A percentile compares a stretch with the other conserved stretches of the same genome.
Conservation (phyloP, 192 early-diverging fungal species). For the Cladochytrium replicatum region DNA sequence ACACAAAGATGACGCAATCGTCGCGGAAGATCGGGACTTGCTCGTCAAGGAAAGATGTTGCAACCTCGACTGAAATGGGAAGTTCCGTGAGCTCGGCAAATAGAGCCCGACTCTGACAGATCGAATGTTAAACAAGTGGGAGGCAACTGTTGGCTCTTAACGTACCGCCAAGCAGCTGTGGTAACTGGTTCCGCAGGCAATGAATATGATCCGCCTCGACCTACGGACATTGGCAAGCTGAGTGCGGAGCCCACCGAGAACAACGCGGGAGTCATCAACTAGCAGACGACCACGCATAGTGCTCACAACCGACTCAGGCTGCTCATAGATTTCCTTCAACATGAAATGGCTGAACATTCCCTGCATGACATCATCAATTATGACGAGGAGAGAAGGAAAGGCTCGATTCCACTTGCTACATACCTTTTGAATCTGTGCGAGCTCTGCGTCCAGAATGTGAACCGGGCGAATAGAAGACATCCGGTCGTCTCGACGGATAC, state of each 20-base stretch:
- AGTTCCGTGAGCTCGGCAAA: constrained; percentile 54
- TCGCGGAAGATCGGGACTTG: constrained; percentile 49
- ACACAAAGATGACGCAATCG: constrained; percentile 55
- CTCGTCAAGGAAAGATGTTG: constrained; percentile 48
- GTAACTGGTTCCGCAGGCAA: constrained; percentile 51
- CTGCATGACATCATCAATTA: constrained; percentile 2
- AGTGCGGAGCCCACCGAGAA: constrained; percentile 41
- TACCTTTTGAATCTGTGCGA: constrained; percentile 49
- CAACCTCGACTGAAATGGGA: constrained; percentile 47
- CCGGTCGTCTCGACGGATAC: constrained; percentile 42
- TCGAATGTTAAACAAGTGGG: background rate
- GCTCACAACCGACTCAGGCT: constrained; percentile 55
- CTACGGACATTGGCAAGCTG: constrained; percentile 51
- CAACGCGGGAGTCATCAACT: constrained; percentile 42
- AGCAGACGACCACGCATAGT: constrained; percentile 58
- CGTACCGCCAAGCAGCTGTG: constrained; percentile 47
- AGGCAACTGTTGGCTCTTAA: background rate
- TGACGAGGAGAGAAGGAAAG: background rate
- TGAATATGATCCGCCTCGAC: constrained; percentile 48
- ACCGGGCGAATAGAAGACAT: constrained; percentile 47
- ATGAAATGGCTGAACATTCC: constrained; percentile 52
- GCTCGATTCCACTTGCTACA: background rate
- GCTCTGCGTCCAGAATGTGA: constrained; percentile 48
- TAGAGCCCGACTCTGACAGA: constrained; percentile 32
- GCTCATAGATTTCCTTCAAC: constrained; percentile 57